These are phyloP conservation scores for Xerocomus spinulosus DNA, from an alignment of 768 basidiomycete genomes.

Conservation along the genomic window DNA sequence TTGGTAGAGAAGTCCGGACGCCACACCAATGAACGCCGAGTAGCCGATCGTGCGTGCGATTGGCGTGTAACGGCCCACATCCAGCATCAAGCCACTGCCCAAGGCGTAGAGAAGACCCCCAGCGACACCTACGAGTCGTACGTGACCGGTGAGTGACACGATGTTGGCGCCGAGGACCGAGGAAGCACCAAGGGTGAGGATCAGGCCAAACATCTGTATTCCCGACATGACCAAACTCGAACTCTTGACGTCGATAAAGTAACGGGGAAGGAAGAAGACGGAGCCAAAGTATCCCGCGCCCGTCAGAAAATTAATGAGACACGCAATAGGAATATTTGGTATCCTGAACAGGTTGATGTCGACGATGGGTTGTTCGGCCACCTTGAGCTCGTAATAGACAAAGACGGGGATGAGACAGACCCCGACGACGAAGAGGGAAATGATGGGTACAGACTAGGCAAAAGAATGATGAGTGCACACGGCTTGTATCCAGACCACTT, in stretches of 20 bases:
- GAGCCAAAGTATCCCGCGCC: conserved; percentile 36
- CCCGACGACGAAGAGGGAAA: conserved; percentile 27
- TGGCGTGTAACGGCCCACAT: conserved; percentile 29
- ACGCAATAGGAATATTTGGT: conserved; percentile 33
- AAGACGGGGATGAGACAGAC: conserved; percentile 32
- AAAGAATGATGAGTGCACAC: conserved; percentile 3
- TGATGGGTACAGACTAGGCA: conserved; percentile 28
- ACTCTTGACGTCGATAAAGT: conserved; percentile 35
- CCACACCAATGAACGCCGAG: conserved; percentile 29
- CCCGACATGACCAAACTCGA: conserved; percentile 31
- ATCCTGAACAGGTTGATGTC: conserved; percentile 31
- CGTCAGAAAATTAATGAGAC: conserved; percentile 36
- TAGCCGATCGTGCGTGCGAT: conserved; percentile 27
- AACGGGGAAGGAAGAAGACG: conserved; percentile 37
- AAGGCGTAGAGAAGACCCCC: conserved; percentile 32
- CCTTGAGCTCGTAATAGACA: conserved; percentile 32
- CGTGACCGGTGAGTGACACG: conserved; percentile 29
- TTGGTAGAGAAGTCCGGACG: conserved; percentile 33
- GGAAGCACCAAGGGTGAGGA: conserved; percentile 31
- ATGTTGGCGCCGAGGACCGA: conserved; percentile 34
- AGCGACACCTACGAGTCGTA: conserved; percentile 28
- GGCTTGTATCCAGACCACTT: conserved; percentile 6
- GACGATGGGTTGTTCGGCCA: conserved; percentile 32
- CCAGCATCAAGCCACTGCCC: conserved; percentile 32
- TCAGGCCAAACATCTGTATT: conserved; percentile 35